Conservation (phyloP, 2,329 filamentous ascomycete species). For the Xylariaceae sp. region DNA sequence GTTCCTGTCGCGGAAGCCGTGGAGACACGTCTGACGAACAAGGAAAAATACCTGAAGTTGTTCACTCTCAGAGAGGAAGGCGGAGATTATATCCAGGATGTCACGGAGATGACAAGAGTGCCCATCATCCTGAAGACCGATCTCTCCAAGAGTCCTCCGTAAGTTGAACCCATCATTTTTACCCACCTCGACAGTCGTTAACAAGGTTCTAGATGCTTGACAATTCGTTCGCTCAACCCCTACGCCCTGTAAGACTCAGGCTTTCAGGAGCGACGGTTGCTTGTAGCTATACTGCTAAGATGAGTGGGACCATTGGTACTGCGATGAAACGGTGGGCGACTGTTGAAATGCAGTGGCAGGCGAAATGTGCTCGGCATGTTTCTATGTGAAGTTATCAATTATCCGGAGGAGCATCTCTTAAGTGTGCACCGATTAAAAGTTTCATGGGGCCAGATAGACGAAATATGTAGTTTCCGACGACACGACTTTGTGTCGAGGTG, state of each 20-base stretch:
- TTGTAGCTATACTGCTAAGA: slow-evolving; percentile 5
- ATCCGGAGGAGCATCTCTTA: slow-evolving; percentile 25
- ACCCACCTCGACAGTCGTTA: slow-evolving; percentile 29
- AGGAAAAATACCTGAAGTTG: slow-evolving; percentile 91
- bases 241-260: slow-evolving; percentile 43
- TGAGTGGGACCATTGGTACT: slow-evolving; percentile 10
- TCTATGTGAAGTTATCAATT: neutral
- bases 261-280: slow-evolving; percentile 2
- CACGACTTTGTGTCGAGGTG: too few species aligned
- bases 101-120: slow-evolving; percentile 94
- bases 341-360: too few species aligned
- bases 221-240: slow-evolving; percentile 66
- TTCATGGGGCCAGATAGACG: slow-evolving; percentile 15
- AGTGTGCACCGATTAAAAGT: slow-evolving; percentile 24
- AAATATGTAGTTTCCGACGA: slow-evolving; percentile 15
- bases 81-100: slow-evolving; percentile 96
- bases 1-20: slow-evolving; percentile 71
- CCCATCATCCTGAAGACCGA: slow-evolving; percentile 99
- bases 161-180: slow-evolving; percentile 49
- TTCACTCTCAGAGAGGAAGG: slow-evolving; percentile 89
- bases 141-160: slow-evolving; percentile 98
- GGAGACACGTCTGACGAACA: slow-evolving; percentile 80
- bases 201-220: slow-evolving; percentile 55
- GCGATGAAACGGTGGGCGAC: slow-evolving; percentile 18
- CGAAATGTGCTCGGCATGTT: too few species aligned